phyloP scores from a whole-genome alignment of 1,284 basidiomycete genomes.

The Rhodotorula mucilaginosa region DNA sequence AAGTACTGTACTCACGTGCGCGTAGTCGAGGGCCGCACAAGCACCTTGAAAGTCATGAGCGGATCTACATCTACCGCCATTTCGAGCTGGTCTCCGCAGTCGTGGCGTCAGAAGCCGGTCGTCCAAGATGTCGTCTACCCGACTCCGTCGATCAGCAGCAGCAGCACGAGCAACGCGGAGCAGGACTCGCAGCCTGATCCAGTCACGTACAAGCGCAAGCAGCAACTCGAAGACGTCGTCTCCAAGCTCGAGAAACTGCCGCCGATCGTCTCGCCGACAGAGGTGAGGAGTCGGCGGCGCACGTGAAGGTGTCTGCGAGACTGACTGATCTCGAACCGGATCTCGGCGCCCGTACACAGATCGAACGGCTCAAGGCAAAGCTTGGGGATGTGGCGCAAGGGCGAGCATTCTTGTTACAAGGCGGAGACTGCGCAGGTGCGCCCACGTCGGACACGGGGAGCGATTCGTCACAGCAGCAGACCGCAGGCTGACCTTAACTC shows the following conservation, averaged over 20 bases:
- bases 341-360: conserved; percentile 54
- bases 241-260: conserved; percentile 71
- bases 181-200: conserved; percentile 44
- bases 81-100: conserved; percentile 55
- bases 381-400: conserved; percentile 76
- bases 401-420: conserved; percentile 90
- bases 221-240: conserved; percentile 58
- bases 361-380: conserved; percentile 78
- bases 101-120: conserved; percentile 65
- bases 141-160: neutral
- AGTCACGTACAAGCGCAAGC: conserved; percentile 51
- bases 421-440: conserved; percentile 84
- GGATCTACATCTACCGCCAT: neutral
- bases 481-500: too few relatives aligned
- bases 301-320: neutral
- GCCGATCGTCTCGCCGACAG: conserved; percentile 81
- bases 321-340: neutral
- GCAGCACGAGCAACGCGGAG: neutral
- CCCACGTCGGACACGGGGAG: too few relatives aligned
- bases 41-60: neutral
- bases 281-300: conserved; percentile 57
- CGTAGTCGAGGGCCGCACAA: too few relatives aligned
- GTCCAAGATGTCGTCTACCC: conserved; percentile 57
- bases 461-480: too few relatives aligned
- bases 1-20: neutral